A percentile compares a stretch with the other conserved stretches of the same genome.
phyloP scores from a whole-genome alignment of 1,139 yeast genomes.

The Lodderomyces parapsilosis region DNA sequence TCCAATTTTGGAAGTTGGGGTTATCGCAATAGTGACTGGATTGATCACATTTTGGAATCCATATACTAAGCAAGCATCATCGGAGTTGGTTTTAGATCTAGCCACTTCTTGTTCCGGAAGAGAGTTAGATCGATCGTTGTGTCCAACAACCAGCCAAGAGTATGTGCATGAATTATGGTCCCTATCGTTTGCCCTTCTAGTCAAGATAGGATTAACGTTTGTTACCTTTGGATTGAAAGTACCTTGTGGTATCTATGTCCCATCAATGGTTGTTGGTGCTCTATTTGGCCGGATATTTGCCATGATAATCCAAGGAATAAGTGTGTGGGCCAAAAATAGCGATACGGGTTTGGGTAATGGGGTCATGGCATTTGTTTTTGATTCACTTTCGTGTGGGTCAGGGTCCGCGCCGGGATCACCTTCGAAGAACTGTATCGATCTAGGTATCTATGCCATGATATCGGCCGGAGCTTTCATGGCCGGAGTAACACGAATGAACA shows the following conservation, averaged over 20 bases:
- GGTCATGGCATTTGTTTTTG: conserved; percentile 12
- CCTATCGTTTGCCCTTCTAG: conserved; percentile 42
- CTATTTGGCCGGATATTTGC: conserved; percentile 59
- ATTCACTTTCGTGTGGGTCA: conserved; percentile 13
- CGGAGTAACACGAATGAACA: conserved; percentile 66
- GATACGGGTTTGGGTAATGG: conserved; percentile 18
- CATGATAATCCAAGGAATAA: conserved; percentile 40
- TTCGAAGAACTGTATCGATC: conserved; percentile 37
- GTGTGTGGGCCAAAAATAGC: background rate
- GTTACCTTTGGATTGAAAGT: conserved; percentile 61
- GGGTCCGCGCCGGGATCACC: conserved; percentile 8
- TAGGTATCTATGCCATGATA: conserved; percentile 66
- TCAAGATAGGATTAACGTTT: conserved; percentile 49
- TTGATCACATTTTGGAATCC: conserved; percentile 51
- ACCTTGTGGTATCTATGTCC: conserved; percentile 69
- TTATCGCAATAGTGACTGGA: conserved; percentile 50
- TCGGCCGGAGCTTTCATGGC: conserved; percentile 72
- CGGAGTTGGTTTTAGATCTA: conserved; percentile 52
- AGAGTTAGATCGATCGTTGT: conserved; percentile 32
- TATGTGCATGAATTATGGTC: conserved; percentile 34
- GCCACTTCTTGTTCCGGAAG: conserved; percentile 48
- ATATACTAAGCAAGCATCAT: conserved; percentile 52
- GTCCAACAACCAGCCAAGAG: conserved; percentile 35
- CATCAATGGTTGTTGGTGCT: conserved; percentile 70
- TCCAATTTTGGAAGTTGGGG: conserved; percentile 48